These are phyloP conservation scores for Recurvomyces mirabilis DNA, from an alignment of 495 filamentous ascomycete species.

Conservation along the genomic window DNA sequence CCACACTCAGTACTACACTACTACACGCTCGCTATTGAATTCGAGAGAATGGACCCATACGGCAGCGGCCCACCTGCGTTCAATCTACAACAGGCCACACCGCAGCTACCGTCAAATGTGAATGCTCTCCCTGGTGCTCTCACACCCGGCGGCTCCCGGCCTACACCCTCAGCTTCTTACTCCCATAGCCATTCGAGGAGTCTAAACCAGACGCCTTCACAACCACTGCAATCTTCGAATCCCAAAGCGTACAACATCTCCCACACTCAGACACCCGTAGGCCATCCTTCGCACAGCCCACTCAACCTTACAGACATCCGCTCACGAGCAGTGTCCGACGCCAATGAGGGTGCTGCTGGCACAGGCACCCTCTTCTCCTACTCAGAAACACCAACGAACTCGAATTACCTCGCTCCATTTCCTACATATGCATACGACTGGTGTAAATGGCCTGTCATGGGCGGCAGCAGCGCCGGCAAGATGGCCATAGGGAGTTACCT, in stretches of 20 bases:
- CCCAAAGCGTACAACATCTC: slow-evolving; percentile 23
- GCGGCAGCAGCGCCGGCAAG: slow-evolving; percentile 61
- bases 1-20: no score
- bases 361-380: slow-evolving; percentile 37
- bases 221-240: slow-evolving; percentile 35
- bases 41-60: no score
- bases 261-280: slow-evolving; percentile 50
- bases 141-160: slow-evolving; percentile 58
- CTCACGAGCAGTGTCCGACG: slow-evolving; percentile 60
- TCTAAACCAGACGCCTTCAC: slow-evolving; percentile 55
- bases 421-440: slow-evolving; percentile 94
- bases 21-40: no score
- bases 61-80: slow-evolving; percentile 46
- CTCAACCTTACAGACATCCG: slow-evolving; percentile 85
- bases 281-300: slow-evolving; percentile 69
- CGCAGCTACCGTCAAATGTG: slow-evolving; percentile 34
- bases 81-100: slow-evolving; percentile 53
- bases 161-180: no score
- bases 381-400: slow-evolving; percentile 47
- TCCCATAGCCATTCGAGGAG: slow-evolving; percentile 69
- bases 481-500: slow-evolving; percentile 91
- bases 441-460: slow-evolving; percentile 91
- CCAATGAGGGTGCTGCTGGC: slow-evolving; percentile 52
- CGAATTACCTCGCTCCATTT: slow-evolving; percentile 93
- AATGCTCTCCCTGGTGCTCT: slow-evolving; percentile 53